A percentile compares a stretch with the other conserved stretches of the same genome.
phyloP scores from a whole-genome alignment of 164 flowering plant genomes.

The Macadamia integrifolia region DNA sequence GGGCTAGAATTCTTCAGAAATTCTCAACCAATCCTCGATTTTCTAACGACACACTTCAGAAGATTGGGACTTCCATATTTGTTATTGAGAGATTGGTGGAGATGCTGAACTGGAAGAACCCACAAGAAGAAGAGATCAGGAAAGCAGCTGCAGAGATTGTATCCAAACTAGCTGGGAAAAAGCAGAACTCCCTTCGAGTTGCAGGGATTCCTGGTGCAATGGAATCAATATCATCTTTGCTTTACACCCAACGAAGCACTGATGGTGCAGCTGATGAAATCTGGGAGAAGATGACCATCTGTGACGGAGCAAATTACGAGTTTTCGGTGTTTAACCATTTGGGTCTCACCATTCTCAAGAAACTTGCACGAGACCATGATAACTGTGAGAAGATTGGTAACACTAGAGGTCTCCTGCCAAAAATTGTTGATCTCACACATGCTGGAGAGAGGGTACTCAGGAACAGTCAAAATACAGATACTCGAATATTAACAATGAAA shows the following conservation, averaged over 20 bases:
- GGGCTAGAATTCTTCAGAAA: slow-evolving; percentile 51
- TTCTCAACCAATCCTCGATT: slow-evolving; percentile 37
- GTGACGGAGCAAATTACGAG: slow-evolving; percentile 42
- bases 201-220: slow-evolving; percentile 91
- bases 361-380: slow-evolving; percentile 77
- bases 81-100: slow-evolving; percentile 82
- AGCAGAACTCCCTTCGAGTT: slow-evolving; percentile 76
- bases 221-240: slow-evolving; percentile 90
- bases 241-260: slow-evolving; percentile 39
- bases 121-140: slow-evolving; percentile 71
- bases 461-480: slow-evolving; percentile 28
- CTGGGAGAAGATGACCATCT: slow-evolving; percentile 37
- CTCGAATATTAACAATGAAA: slow-evolving; percentile 58
- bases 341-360: slow-evolving; percentile 80
- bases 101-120: slow-evolving; percentile 91
- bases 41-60: slow-evolving; percentile 67
- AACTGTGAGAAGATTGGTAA: slow-evolving; percentile 92
- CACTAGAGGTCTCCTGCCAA: slow-evolving; percentile 77
- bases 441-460: slow-evolving; percentile 52
- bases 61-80: slow-evolving; percentile 60
- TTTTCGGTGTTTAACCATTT: slow-evolving; percentile 69
- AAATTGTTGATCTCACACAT: slow-evolving; percentile 74
- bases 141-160: slow-evolving; percentile 77
- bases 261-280: slow-evolving; percentile 51
- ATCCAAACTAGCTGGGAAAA: slow-evolving; percentile 67